These are phyloP conservation scores for Lunularia cruciata DNA, from an alignment of 225 moss, liverwort and hornwort species.

Conservation along the genomic window DNA sequence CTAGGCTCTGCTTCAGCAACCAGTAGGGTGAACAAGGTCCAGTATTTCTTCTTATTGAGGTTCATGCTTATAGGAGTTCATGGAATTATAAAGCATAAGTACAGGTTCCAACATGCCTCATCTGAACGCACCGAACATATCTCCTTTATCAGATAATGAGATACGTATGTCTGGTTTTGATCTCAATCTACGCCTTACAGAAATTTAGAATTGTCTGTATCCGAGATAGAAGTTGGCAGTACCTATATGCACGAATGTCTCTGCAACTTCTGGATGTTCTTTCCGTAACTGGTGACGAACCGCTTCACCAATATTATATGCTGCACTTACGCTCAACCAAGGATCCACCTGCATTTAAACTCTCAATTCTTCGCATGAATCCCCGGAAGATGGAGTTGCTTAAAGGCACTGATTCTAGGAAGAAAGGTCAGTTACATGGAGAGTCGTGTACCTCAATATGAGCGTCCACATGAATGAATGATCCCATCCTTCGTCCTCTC, in stretches of 20 bases:
- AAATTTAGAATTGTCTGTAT: no score
- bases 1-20: no score
- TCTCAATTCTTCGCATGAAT: background rate
- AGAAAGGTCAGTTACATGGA: no score
- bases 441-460: slow-evolving; percentile 86
- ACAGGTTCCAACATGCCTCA: no score
- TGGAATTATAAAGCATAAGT: no score
- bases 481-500: slow-evolving; percentile 92
- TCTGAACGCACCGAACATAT: no score
- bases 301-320: slow-evolving; percentile 90
- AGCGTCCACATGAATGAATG: slow-evolving; percentile 83
- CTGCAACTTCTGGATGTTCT: slow-evolving; percentile 79
- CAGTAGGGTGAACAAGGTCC: no score
- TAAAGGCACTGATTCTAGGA: background rate
- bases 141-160: no score
- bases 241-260: slow-evolving; percentile 98
- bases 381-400: background rate
- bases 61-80: no score
- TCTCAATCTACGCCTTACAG: no score
- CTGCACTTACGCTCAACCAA: slow-evolving; percentile 97
- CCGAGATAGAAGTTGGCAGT: background rate
- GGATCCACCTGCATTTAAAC: slow-evolving; percentile 81
- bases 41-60: no score
- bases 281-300: slow-evolving; percentile 66
- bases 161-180: no score